Percentiles rank a stretch among this genome's conserved stretches.
Conservation (phyloP, 73 alveolate species). For the Paramecium octaurelia region DNA sequence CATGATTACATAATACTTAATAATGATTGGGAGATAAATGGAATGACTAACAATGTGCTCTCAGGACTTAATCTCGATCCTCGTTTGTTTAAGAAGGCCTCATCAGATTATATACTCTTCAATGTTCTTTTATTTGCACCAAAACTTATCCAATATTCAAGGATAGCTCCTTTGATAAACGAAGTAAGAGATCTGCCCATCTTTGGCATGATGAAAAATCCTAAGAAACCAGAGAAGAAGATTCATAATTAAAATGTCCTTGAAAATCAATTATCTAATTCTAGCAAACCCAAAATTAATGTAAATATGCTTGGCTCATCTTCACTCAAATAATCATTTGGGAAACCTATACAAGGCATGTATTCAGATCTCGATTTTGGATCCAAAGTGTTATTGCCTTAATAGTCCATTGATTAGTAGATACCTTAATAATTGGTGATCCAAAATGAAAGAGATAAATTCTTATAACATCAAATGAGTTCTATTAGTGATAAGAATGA, state of each 20-base stretch:
- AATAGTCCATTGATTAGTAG: not conserved
- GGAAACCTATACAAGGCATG: not conserved
- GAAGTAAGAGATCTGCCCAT: not conserved
- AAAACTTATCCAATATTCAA: conserved; percentile 11
- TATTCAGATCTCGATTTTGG: conserved; percentile 21
- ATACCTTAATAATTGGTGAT: not conserved
- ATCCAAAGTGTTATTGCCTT: not conserved
- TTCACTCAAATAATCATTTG: conserved; percentile 7
- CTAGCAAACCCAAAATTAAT: not conserved
- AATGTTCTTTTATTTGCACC: conserved; percentile 13
- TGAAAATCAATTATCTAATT: not conserved
- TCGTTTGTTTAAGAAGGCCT: not conserved
- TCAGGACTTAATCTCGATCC: not conserved
- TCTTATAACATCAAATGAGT: not conserved
- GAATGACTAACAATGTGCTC: conserved; percentile 32
- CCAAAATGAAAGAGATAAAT: not conserved
- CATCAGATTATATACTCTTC: not conserved
- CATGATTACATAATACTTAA: conserved; percentile 41
- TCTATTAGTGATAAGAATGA: conserved; percentile 32
- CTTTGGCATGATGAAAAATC: conserved; percentile 34
- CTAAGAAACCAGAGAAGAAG: not conserved
- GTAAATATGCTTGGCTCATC: not conserved
- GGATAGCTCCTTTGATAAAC: not conserved
- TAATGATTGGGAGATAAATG: conserved; percentile 61
- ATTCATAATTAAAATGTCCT: not conserved